These are phyloP conservation scores for Pichia sp. DNA, from an alignment of 1,139 yeast genomes.

Conservation along the genomic window DNA sequence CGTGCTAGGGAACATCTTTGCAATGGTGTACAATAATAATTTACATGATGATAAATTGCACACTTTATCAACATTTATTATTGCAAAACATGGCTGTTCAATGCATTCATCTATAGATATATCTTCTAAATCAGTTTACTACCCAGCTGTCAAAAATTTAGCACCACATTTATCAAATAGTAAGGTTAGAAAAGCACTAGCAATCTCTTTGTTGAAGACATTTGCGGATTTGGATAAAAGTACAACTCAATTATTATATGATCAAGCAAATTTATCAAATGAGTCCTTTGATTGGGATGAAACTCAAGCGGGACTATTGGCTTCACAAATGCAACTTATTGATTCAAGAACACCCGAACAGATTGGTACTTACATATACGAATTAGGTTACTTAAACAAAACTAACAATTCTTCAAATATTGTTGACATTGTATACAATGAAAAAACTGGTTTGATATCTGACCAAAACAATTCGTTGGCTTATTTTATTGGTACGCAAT, in stretches of 20 bases:
- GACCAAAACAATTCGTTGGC: constrained; percentile 71
- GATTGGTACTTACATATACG: constrained; percentile 45
- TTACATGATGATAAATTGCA: constrained; percentile 34
- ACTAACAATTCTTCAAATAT: constrained; percentile 31
- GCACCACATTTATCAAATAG: constrained; percentile 43
- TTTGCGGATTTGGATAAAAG: constrained; percentile 45
- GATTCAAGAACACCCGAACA: constrained; percentile 45
- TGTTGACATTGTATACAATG: constrained; percentile 70
- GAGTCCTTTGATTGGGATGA: constrained; percentile 53
- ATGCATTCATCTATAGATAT: constrained; percentile 56
- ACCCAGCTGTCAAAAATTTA: constrained; percentile 73
- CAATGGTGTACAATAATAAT: constrained; percentile 42
- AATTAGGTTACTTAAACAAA: constrained; percentile 42
- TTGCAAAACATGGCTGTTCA: constrained; percentile 67
- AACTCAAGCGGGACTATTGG: constrained; percentile 71
- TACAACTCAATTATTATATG: constrained; percentile 21
- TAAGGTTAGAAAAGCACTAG: constrained; percentile 66
- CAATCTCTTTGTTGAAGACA: constrained; percentile 64
- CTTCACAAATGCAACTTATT: constrained; percentile 52
- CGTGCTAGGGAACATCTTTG: constrained; percentile 46
- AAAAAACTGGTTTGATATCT: constrained; percentile 36
- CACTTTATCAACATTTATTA: constrained; percentile 51
- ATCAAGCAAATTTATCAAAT: constrained; percentile 26
- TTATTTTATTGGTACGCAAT: constrained; percentile 69
- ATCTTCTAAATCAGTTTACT: constrained; percentile 58